phyloP scores from a whole-genome alignment of 106 monocot species.

The Allium fistulosum region DNA sequence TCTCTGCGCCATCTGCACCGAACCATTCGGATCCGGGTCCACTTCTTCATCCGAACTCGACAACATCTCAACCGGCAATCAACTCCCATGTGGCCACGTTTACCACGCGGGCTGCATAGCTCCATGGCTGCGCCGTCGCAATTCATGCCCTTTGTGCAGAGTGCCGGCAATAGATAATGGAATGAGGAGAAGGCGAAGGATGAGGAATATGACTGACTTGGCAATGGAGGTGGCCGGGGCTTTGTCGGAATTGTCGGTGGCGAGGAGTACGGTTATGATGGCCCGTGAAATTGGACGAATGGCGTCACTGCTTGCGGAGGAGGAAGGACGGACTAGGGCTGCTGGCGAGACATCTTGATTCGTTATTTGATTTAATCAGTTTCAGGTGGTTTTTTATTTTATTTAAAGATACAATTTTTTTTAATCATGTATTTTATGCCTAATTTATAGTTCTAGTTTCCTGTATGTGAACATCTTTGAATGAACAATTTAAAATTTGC shows the following conservation, averaged over 20 bases:
- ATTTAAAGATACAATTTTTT: no score
- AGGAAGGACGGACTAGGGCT: background rate
- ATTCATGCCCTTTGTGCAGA: conserved; percentile 13
- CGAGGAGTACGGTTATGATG: background rate
- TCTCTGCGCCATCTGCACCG: conserved; percentile 17
- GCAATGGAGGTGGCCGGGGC: background rate
- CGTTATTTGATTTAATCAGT: background rate
- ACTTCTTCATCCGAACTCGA: background rate
- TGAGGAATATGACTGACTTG: background rate
- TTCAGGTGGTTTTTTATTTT: no score
- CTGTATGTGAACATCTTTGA: no score
- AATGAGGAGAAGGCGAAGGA: background rate
- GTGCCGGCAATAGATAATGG: background rate
- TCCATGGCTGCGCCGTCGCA: conserved; percentile 14
- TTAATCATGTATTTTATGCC: no score
- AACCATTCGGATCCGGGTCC: conserved; percentile 1
- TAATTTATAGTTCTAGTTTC: no score
- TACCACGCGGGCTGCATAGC: conserved; percentile 9
- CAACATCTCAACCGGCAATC: background rate
- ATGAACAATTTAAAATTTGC: no score
- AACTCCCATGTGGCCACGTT: conserved; percentile 12
- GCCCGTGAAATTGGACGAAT: background rate
- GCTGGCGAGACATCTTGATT: background rate
- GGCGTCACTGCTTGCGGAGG: background rate
- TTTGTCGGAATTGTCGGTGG: background rate